Conservation (phyloP, 2,329 filamentous ascomycete genomes). For the Penicillium capsulatum region DNA sequence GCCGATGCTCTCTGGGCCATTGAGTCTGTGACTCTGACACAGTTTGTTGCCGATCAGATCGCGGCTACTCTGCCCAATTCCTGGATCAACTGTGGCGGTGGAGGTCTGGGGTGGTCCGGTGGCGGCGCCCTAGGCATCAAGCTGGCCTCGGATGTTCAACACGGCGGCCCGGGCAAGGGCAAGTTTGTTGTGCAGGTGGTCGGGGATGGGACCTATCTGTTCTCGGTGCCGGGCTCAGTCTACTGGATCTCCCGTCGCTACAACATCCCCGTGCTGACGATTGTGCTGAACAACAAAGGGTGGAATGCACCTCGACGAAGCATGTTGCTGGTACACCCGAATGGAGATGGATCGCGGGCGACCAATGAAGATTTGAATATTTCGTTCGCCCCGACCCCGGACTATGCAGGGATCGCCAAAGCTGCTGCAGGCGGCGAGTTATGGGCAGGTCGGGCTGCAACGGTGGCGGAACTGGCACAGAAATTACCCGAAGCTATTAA, state of each 20-base stretch:
- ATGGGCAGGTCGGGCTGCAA: constrained; percentile 58
- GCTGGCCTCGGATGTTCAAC: constrained; percentile 57
- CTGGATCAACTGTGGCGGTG: constrained; percentile 78
- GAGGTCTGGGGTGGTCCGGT: constrained; percentile 76
- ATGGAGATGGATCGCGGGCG: constrained; percentile 58
- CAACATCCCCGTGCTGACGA: constrained; percentile 61
- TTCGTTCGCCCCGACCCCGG: constrained; percentile 60
- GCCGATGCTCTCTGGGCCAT: constrained; percentile 68
- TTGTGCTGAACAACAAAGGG: constrained; percentile 66
- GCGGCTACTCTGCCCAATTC: constrained; percentile 63
- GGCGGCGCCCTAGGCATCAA: constrained; percentile 73
- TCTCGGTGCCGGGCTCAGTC: constrained; percentile 60
- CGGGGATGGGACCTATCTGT: constrained; percentile 64
- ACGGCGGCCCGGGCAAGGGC: constrained; percentile 49
- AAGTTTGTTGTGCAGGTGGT: constrained; percentile 63
- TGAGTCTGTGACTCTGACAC: constrained; percentile 71
- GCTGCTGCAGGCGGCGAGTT: constrained; percentile 60
- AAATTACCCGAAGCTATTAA: constrained; percentile 57
- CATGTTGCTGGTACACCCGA: constrained; percentile 61
- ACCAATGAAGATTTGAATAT: constrained; percentile 64
- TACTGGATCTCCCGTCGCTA: constrained; percentile 67
- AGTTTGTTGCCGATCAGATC: constrained; percentile 66
- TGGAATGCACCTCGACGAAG: constrained; percentile 64
- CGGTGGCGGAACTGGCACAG: constrained; percentile 52
- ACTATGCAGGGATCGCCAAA: constrained; percentile 65